These are phyloP conservation scores for Hibiscus syriacus DNA, from an alignment of 345 rosid species.

Conservation along the genomic window DNA sequence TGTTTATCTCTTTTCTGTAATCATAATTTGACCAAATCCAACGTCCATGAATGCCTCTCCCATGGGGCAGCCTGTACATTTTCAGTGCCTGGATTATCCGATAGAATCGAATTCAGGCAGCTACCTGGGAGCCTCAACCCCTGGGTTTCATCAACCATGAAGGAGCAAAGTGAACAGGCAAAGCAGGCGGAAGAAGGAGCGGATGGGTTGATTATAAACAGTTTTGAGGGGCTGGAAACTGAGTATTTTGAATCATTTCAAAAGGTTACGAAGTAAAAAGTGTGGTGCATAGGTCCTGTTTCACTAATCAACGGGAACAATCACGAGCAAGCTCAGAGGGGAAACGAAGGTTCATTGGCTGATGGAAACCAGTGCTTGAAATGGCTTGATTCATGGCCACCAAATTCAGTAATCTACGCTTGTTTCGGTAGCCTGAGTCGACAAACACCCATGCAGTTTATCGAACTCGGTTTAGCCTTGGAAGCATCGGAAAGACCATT, in stretches of 20 bases:
- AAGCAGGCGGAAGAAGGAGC: not conserved
- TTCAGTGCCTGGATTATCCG: constrained; percentile 34
- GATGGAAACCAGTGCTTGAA: constrained; percentile 19
- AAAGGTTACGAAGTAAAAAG: not conserved
- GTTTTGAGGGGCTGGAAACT: not conserved
- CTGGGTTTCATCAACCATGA: not conserved
- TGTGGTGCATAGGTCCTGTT: constrained; percentile 28
- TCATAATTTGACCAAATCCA: constrained; percentile 12
- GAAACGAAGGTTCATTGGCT: constrained; percentile 10
- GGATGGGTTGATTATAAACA: not conserved
- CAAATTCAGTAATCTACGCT: not conserved
- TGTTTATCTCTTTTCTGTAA: constrained; percentile 38
- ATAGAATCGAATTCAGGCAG: constrained; percentile 38
- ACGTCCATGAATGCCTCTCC: constrained; percentile 7
- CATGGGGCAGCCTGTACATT: constrained; percentile 7
- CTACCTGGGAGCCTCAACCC: constrained; percentile 10
- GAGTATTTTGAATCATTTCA: not conserved
- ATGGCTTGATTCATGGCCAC: constrained; percentile 31
- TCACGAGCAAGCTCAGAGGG: constrained; percentile 30
- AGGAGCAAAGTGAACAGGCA: not conserved
- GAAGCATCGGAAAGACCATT: not conserved
- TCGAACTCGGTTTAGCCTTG: not conserved
- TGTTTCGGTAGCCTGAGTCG: not conserved
- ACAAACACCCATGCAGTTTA: not conserved
- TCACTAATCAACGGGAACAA: constrained; percentile 21